phyloP scores from a whole-genome alignment of 2,329 filamentous ascomycete species.

The Fusarium sp. region DNA sequence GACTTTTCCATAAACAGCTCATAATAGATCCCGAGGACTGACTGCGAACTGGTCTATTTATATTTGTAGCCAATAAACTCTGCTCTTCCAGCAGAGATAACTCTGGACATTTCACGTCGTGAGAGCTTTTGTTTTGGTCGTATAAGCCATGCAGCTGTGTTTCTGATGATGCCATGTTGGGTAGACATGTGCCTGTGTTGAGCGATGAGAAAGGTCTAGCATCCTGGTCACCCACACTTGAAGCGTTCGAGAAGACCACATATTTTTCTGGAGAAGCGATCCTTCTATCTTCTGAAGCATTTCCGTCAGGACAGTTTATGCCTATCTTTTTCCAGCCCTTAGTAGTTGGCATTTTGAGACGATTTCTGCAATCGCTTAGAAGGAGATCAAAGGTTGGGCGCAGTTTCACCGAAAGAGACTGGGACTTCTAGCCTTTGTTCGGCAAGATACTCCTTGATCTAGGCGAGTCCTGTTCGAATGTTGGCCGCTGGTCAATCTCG shows the following conservation, averaged over 20 bases:
- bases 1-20: conserved; percentile 46
- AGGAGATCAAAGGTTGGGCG: conserved; percentile 37
- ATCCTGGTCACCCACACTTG: background rate
- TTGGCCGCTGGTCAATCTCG: background rate
- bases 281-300: background rate
- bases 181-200: background rate
- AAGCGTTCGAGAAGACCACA: background rate
- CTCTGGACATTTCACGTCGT: background rate
- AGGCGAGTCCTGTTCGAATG: background rate
- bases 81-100: background rate
- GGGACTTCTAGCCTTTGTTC: conserved; percentile 31
- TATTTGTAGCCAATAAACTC: background rate
- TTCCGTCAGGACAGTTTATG: conserved; percentile 34
- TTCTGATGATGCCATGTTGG: background rate
- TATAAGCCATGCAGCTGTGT: background rate
- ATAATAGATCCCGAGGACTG: conserved; percentile 43
- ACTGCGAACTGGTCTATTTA: conserved; percentile 26
- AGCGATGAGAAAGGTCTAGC: background rate
- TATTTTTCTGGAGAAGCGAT: background rate
- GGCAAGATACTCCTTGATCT: conserved; percentile 11
- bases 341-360: background rate
- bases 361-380: conserved; percentile 5
- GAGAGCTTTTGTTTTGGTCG: background rate
- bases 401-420: conserved; percentile 34
- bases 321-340: background rate